Percentiles rank a stretch among this genome's conserved stretches.
These are phyloP conservation scores for Backusella mclennaniae DNA, from an alignment of 192 early-diverging fungal genomes.

Conservation along the genomic window DNA sequence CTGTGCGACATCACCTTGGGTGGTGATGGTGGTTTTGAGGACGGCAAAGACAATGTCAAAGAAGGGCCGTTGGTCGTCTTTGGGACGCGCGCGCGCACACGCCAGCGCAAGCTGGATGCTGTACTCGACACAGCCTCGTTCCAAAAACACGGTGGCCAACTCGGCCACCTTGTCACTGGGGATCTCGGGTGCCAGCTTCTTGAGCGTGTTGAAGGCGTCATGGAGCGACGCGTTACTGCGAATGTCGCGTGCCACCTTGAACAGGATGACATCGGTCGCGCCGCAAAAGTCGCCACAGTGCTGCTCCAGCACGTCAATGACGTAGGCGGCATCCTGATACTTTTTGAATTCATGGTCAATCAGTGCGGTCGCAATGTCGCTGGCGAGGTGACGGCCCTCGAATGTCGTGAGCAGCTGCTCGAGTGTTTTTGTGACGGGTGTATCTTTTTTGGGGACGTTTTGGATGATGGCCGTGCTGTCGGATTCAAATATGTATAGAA, in stretches of 20 bases:
- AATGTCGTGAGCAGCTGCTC: background rate
- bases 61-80: background rate
- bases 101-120: background rate
- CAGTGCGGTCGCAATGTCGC: background rate
- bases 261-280: background rate
- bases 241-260: background rate
- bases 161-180: background rate
- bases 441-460: background rate
- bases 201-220: background rate
- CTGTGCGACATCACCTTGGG: background rate
- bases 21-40: background rate
- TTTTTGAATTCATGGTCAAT: background rate
- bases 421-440: background rate
- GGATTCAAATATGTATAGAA: background rate
- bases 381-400: background rate
- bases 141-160: background rate
- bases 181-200: slow-evolving; percentile 1
- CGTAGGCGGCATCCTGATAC: background rate
- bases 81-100: background rate
- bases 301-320: slow-evolving; percentile 1
- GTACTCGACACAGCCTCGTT: background rate
- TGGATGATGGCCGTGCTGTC: background rate
- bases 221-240: background rate
- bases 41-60: slow-evolving; percentile 1
- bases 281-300: slow-evolving; percentile 7